These are phyloP conservation scores for Claviceps monticola DNA, from an alignment of 2,329 filamentous ascomycete species.

Conservation along the genomic window DNA sequence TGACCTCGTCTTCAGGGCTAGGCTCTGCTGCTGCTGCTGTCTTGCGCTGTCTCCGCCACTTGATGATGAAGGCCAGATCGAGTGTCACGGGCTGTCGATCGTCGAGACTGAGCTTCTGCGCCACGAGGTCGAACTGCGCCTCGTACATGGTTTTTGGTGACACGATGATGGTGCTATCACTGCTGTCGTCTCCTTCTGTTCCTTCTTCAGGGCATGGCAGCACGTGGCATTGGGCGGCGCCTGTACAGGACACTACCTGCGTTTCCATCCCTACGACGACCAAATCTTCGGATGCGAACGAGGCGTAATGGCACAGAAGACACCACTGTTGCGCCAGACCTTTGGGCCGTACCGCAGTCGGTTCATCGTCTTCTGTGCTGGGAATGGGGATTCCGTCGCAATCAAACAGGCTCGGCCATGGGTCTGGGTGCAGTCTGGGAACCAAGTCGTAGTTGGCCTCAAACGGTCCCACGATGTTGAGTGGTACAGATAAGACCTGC, in stretches of 20 bases:
- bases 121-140: constrained; percentile 57
- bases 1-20: constrained; percentile 19
- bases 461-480: constrained; percentile 71
- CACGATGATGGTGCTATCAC: constrained; percentile 33
- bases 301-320: constrained; percentile 58
- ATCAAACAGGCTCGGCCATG: constrained; percentile 82
- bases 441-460: constrained; percentile 83
- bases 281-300: constrained; percentile 62
- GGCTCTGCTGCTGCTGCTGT: constrained; percentile 7
- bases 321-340: constrained; percentile 75
- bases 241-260: constrained; percentile 43
- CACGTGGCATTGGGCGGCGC: constrained; percentile 45
- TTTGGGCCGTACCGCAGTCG: constrained; percentile 16
- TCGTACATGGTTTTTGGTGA: constrained; percentile 56
- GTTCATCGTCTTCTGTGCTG: constrained; percentile 15
- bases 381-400: constrained; percentile 34
- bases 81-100: constrained; percentile 64
- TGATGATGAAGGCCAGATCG: constrained; percentile 60
- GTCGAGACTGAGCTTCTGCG: constrained; percentile 67
- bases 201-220: constrained; percentile 22
- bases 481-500: constrained; percentile 53
- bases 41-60: constrained; percentile 51
- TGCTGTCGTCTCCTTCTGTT: constrained; percentile 6
- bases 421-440: constrained; percentile 60
- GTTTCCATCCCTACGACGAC: constrained; percentile 49